Base-by-base conservation (phyloP, 2,329 filamentous ascomycete genomes). In the Aspergillus bombycis region DNA sequence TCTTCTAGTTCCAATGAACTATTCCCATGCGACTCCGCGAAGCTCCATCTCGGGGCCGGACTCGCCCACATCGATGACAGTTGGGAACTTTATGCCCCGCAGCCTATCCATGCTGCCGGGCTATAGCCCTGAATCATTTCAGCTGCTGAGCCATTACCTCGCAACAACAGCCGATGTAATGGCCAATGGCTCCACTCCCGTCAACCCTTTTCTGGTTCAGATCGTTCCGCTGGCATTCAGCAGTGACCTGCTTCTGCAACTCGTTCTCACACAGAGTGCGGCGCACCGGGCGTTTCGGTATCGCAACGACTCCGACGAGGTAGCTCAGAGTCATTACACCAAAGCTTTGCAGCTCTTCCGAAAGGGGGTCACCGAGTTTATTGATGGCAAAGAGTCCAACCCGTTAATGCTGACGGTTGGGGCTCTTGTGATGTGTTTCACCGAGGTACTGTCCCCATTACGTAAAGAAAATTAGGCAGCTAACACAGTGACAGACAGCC, bases 181-280 rank as follows among this genome's bases (percentile, higher is more conserved):
- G 81, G 81, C 79, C 36, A 83, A 83, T 60, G 81, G 80, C 0
- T 81, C 81, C 1, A 82, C 81, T 0, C 74, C 77, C 1, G 72
- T 80, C 48, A 83, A 84, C 50, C 82, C 81, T 0, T 82, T 83
- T 57, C 70, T 83, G 21, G 77, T 78, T 30, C 80, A 83, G 58
- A 75, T 84, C 28, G 77, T 83, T 5, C 81, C 81, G 0, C 63
- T 84, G 2, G 79, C 81, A 3, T 83, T 83, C 43, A 78, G 78
- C 38, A 81, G 80, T 55, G 78, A 81, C 3, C 75, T 84, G 0
- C 75, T 83, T 2, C 58, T 83, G 4, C 81, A 83, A 48, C 77
- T 84, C 3, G 77, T 84, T 21, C 76, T 84, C 8, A 80, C 82
- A 0, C 82, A 84, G 63, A 75, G 73, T 58, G 72, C 72, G 1